Base-by-base conservation (phyloP, 2,329 filamentous ascomycete species). In the Exserohilum rostratum region DNA sequence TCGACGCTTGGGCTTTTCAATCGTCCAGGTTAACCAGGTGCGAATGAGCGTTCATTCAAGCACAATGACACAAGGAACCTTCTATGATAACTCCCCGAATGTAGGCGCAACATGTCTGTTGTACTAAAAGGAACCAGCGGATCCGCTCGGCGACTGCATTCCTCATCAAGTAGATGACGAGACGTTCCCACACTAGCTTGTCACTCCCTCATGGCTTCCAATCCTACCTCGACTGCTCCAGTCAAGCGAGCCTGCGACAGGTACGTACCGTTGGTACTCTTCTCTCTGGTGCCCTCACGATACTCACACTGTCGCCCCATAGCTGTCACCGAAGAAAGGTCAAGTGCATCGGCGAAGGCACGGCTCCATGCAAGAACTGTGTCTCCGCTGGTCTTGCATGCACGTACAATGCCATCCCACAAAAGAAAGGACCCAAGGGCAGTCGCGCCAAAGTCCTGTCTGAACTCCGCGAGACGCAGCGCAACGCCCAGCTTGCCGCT, bases 351-450 rank as follows among this genome's bases (percentile, higher is more conserved):
- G 78, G 77, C 47, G 79, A 82, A 64, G 77, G 78, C 54, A 76
- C 76, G 29, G 75, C 75, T 50, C 83, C 85, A 4, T 87, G 85
- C 76, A 83, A 85, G 71, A 86, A 86, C 66, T 87, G 85, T 70
- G 73, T 79, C 48, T 81, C 82, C 53, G 83, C 85, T 27, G 80
- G 82, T 20, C 78, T 87, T 56, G 80, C 76, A n/a, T 87, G 85
- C 76, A 87, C 85, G 60, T 84, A 85, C 69, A 85, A 87, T 64
- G 84, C 86, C 64, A 81, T 87, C 38, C 85, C 85, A 12, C 83
- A 85, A 70, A 87, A 86, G 72, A 83, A 86, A 62, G 85, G 85
- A 2, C 85, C 85, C 11, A 88, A 87, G 65, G 82, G 83, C 25
- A 85, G 83, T 45, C 80, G 83, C 55, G 85, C 85, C 30, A 83